These are phyloP conservation scores for Reticulascus tulasneorum DNA, from an alignment of 2,329 filamentous ascomycete genomes.

Conservation along the genomic window DNA sequence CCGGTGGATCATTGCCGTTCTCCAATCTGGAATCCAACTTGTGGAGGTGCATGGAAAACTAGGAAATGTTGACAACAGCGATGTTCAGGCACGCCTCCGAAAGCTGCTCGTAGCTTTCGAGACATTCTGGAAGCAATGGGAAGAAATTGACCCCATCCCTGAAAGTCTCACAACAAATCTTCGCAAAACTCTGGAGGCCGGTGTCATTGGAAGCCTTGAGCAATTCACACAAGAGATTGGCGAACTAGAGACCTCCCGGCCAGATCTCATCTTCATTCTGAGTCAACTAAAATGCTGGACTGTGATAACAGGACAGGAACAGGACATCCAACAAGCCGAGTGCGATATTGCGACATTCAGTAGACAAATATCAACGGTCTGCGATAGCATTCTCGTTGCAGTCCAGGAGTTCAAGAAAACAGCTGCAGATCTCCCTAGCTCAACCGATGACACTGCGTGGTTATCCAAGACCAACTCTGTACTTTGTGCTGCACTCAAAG, in stretches of 20 bases:
- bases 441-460: slow-evolving; percentile 60
- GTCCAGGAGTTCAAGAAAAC: slow-evolving; percentile 67
- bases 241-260: too few relatives aligned
- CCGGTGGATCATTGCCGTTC: slow-evolving; percentile 66
- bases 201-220: neutral
- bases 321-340: slow-evolving; percentile 12
- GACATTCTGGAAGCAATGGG: slow-evolving; percentile 35
- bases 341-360: too few relatives aligned
- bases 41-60: slow-evolving; percentile 65
- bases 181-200: slow-evolving; percentile 23
- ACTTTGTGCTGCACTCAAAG: slow-evolving; percentile 5
- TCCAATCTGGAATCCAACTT: slow-evolving; percentile 59
- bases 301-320: slow-evolving; percentile 25
- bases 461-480: slow-evolving; percentile 10
- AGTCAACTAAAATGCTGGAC: slow-evolving; percentile 66
- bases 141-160: slow-evolving; percentile 46
- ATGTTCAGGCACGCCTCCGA: slow-evolving; percentile 41
- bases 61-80: slow-evolving; percentile 45
- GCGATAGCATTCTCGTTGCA: slow-evolving; percentile 73
- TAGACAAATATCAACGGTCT: slow-evolving; percentile 60
- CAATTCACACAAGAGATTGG: too few relatives aligned
- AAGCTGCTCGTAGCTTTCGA: slow-evolving; percentile 47
- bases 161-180: slow-evolving; percentile 47
- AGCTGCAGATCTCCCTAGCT: slow-evolving; percentile 46
- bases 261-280: slow-evolving; percentile 61